Evolutionary conservation across 495 filamentous ascomycete species (phyloP), one percentile per base, ranked within the genome.

Genomic region (Lophium mytilinum): DNA sequence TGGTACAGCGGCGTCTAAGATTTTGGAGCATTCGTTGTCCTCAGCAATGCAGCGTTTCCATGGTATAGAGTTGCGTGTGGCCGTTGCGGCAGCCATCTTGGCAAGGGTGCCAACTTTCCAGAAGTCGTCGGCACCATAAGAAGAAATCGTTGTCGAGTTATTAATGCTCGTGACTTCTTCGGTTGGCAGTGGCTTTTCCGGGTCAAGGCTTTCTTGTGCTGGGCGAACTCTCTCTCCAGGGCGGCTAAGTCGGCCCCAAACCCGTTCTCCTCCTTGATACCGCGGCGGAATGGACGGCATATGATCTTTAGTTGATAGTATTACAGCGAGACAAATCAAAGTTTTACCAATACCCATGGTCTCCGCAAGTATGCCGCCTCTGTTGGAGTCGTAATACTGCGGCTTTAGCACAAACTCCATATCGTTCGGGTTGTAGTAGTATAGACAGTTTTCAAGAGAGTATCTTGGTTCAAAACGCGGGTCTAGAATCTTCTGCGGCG

Each of bases 321-420:
- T 88, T 1, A 91, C 72, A 33, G 90, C 79, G 15, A 97, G 73
- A 55, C 87, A 89, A 9, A 97, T 94, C 30, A 96, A 69, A 0
- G 92, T 96, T 73, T 97, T 97, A 0, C 92, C 91, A 5, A 82
- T 77, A 10, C 81, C 81, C 83, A 88, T 86, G 43, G 79, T 93
- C 64, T 86, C 83, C 2, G 85, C 85, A 17, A 88, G 71, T 30
- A 91, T 88, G 0, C 91, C 92, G 50, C 92, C 92, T 56, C 76
- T 77, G 18, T 84, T 79, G 52, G 83, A 80, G 14, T 92, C 89
- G 65, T 93, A 95, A 53, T 80, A 77, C 9, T 76, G 73, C 30
- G 86, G 85, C 15, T 86, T 76, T 37, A 76, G 71, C 1, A 89
- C 63, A 53, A 86, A 75, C 3, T 73, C 70, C 0, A 80, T 82